Conservation (phyloP, 2,329 filamentous ascomycete species). For the Sporothrix euskadiensis region DNA sequence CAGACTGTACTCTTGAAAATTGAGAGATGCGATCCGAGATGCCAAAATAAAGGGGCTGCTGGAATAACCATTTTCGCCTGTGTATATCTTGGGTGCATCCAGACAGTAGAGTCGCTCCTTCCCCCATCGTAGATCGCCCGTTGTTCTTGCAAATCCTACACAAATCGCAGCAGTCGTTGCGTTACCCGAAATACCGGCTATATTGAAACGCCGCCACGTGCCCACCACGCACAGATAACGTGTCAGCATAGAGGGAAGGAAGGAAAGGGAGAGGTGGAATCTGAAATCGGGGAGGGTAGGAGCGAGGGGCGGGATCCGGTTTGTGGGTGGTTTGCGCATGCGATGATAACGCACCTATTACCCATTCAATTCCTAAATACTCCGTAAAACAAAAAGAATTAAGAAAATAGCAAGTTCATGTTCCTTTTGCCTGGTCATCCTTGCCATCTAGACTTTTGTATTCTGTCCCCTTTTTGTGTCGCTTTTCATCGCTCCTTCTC, state of each 20-base stretch:
- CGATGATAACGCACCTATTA: background rate
- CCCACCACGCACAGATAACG: constrained; percentile 22
- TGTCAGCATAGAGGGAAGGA: background rate
- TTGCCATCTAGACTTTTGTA: background rate
- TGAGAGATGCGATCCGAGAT: background rate
- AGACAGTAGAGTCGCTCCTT: background rate
- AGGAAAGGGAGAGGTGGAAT: background rate
- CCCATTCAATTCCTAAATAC: background rate
- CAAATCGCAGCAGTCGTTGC: background rate
- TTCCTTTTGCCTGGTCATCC: background rate
- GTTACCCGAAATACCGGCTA: background rate
- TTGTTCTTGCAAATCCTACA: constrained; percentile 1
- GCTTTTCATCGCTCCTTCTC: background rate
- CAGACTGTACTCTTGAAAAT: background rate
- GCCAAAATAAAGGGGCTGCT: background rate
- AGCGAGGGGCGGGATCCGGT: background rate
- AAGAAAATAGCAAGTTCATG: background rate
- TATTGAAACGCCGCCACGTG: constrained; percentile 27
- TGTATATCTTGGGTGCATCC: background rate
- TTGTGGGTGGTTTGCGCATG: background rate
- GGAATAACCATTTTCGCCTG: background rate
- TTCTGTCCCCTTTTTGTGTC: background rate
- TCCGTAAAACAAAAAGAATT: no score
- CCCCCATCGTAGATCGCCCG: background rate
- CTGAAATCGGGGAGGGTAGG: background rate